phyloP scores from a whole-genome alignment of 805 yeast genomes.

The Candida stauntonica region DNA sequence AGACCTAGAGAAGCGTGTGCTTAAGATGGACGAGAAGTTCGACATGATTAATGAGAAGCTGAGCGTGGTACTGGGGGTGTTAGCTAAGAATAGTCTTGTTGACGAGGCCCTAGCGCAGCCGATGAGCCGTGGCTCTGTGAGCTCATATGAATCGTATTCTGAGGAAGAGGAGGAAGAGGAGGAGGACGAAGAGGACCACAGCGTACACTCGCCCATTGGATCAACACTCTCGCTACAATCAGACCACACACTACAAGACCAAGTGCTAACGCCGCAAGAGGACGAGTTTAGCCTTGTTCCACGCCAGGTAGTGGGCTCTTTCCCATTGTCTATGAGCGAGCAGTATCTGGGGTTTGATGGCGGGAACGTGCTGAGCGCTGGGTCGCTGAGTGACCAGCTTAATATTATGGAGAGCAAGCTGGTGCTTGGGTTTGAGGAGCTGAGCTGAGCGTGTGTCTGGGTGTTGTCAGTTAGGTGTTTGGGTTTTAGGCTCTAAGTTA shows the following conservation, averaged over 20 bases:
- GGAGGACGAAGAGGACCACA: slow-evolving; percentile 5
- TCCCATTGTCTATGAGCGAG: no score
- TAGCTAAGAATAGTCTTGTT: slow-evolving; percentile 11
- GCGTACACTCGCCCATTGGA: slow-evolving; percentile 5
- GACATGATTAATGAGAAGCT: slow-evolving; percentile 15
- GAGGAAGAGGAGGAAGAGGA: slow-evolving; percentile 9
- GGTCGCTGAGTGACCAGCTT: no score
- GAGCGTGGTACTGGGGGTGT: slow-evolving; percentile 8
- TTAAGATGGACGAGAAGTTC: slow-evolving; percentile 18
- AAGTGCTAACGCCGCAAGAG: slow-evolving; percentile 13
- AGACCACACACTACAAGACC: neutral
- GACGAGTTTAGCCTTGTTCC: slow-evolving; percentile 12
- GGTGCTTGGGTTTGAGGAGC: no score
- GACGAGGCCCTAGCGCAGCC: slow-evolving; percentile 4
- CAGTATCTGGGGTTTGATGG: no score
- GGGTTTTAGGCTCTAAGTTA: no score
- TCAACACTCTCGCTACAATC: neutral
- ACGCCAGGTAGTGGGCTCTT: slow-evolving; percentile 34
- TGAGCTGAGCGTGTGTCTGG: no score
- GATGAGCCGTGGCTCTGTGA: neutral
- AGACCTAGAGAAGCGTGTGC: slow-evolving; percentile 23
- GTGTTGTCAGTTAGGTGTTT: no score
- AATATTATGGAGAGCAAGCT: no score
- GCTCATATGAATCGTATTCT: slow-evolving; percentile 1
- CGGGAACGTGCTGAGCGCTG: no score